phyloP scores from a whole-genome alignment of 2,329 filamentous ascomycete species.

The Penicillium sp. region DNA sequence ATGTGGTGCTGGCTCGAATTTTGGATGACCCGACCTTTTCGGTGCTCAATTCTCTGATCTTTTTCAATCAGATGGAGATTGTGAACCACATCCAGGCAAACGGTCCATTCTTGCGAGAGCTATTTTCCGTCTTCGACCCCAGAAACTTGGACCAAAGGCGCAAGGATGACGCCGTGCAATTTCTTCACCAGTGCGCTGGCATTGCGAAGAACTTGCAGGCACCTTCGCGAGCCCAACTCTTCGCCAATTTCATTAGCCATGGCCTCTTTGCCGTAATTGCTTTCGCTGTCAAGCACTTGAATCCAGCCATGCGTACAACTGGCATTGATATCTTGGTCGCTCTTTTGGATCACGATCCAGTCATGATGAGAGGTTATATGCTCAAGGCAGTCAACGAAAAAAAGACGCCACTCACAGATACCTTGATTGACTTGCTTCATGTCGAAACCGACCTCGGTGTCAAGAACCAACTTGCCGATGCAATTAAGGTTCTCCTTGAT shows the following conservation, averaged over 20 bases:
- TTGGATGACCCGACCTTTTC: slow-evolving; percentile 97
- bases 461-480: slow-evolving; percentile 92
- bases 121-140: slow-evolving; percentile 80
- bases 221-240: slow-evolving; percentile 74
- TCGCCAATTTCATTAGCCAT: slow-evolving; percentile 84
- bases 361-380: slow-evolving; percentile 90
- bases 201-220: slow-evolving; percentile 94
- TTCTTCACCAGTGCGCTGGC: slow-evolving; percentile 92
- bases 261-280: slow-evolving; percentile 88
- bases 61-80: slow-evolving; percentile 98
- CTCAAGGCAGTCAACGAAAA: slow-evolving; percentile 90
- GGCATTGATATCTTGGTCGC: slow-evolving; percentile 92
- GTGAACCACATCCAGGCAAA: slow-evolving; percentile 91
- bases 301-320: slow-evolving; percentile 82
- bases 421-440: slow-evolving; percentile 84
- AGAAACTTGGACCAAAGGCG: slow-evolving; percentile 64
- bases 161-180: slow-evolving; percentile 91
- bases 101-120: slow-evolving; percentile 71
- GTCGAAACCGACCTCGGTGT: slow-evolving; percentile 91
- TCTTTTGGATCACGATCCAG: slow-evolving; percentile 91
- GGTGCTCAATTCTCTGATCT: slow-evolving; percentile 95
- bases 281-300: slow-evolving; percentile 81
- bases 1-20: slow-evolving; percentile 95
- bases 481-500: slow-evolving; percentile 89
- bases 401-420: slow-evolving; percentile 81